These are phyloP conservation scores for Patellifolia procumbens DNA, from an alignment of 179 eudicot species.

Conservation along the genomic window DNA sequence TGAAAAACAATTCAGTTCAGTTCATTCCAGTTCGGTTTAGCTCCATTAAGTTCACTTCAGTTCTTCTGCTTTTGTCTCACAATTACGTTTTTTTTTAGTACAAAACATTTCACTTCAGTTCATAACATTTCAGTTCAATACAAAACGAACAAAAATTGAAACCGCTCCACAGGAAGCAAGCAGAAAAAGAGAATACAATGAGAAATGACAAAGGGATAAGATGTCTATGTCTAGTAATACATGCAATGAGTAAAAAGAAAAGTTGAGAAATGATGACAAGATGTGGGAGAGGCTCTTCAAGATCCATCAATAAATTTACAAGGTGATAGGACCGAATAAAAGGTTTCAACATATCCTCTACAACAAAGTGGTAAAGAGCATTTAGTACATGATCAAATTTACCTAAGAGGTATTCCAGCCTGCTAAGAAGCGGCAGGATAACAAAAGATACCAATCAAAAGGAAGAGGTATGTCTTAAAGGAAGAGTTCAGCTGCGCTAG, in stretches of 20 bases:
- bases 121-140: too few species aligned
- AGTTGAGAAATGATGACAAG: neutral
- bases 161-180: too few species aligned
- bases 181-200: neutral
- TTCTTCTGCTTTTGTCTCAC: too few species aligned
- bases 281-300: neutral
- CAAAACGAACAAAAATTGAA: too few species aligned
- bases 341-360: neutral
- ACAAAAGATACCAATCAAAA: neutral
- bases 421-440: neutral
- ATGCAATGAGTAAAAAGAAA: neutral
- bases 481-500: too few species aligned
- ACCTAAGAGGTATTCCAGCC: neutral
- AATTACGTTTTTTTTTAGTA: too few species aligned
- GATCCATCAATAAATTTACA: neutral
- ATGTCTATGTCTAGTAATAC: neutral
- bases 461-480: too few species aligned
- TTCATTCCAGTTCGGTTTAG: too few species aligned
- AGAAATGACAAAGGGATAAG: neutral
- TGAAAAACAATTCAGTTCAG: too few species aligned
- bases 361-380: neutral
- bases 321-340: too few species aligned
- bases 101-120: too few species aligned
- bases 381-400: neutral
- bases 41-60: too few species aligned